phyloP scores from a whole-genome alignment of 495 filamentous ascomycete genomes.

The Hypoxylon crocopeplum region DNA sequence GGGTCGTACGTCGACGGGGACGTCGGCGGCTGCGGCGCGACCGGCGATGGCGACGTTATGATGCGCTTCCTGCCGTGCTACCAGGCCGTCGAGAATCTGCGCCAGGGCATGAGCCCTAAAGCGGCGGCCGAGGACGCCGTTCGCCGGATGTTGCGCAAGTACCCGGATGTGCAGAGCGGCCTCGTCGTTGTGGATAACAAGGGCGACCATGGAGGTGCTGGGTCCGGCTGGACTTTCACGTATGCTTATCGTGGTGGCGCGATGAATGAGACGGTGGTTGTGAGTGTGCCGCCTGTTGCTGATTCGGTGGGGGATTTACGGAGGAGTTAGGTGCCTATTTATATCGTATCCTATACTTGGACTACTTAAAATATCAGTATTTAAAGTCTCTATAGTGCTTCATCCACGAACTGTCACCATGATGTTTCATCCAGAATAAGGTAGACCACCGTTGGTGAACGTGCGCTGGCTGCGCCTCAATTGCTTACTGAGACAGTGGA shows the following conservation, averaged over 20 bases:
- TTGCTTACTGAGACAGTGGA: too few species aligned
- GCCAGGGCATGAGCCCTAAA: conserved; percentile 49
- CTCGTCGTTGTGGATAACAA: conserved; percentile 52
- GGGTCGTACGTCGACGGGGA: conserved; percentile 58
- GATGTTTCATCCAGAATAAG: too few species aligned
- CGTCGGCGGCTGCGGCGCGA: conserved; percentile 57
- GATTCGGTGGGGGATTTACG: conserved; percentile 21
- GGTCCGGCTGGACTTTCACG: conserved; percentile 55
- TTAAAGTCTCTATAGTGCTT: too few species aligned
- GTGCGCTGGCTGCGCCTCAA: too few species aligned
- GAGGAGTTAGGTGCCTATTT: too few species aligned
- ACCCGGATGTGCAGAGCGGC: conserved; percentile 50
- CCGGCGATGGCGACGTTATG: conserved; percentile 59
- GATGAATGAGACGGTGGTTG: conserved; percentile 50
- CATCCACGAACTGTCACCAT: too few species aligned
- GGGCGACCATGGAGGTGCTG: conserved; percentile 54
- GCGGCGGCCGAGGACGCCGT: conserved; percentile 55
- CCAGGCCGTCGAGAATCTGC: conserved; percentile 56
- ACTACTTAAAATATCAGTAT: too few species aligned
- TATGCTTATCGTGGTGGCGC: conserved; percentile 52
- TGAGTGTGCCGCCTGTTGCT: conserved; percentile 45
- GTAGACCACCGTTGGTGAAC: too few species aligned
- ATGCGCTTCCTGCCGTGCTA: conserved; percentile 60
- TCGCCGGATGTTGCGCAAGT: conserved; percentile 51
- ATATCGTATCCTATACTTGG: too few species aligned